Evolutionary conservation across 257 asterid genomes (phyloP).

Genomic region (Forsythia viridissima): DNA sequence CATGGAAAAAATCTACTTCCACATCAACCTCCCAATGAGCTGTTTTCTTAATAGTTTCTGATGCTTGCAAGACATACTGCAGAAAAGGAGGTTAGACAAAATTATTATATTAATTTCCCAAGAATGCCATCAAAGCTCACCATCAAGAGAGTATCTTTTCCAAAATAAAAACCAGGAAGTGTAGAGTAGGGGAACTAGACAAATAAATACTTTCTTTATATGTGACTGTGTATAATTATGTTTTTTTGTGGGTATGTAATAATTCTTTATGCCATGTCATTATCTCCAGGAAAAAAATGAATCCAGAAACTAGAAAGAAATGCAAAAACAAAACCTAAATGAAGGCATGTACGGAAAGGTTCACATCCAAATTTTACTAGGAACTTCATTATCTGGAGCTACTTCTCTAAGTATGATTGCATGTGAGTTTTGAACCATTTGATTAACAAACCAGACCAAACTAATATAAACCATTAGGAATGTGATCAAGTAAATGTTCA

Average conservation of each 20-base stretch:
- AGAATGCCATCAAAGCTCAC: conserved; percentile 15
- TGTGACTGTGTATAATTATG: background rate
- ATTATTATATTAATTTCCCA: conserved; percentile 4
- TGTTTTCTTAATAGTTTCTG: conserved; percentile 61
- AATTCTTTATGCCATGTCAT: background rate
- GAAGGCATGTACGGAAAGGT: background rate
- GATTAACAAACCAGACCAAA: background rate
- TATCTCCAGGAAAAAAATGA: background rate
- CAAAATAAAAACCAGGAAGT: background rate
- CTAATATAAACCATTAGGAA: background rate
- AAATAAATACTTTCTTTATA: background rate
- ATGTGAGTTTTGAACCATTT: background rate
- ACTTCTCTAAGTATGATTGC: background rate
- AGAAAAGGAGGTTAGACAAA: conserved; percentile 22
- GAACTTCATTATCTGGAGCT: background rate
- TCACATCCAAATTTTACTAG: background rate
- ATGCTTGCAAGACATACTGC: conserved; percentile 74
- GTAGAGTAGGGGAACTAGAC: background rate
- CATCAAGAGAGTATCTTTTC: background rate
- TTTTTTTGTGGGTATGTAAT: background rate
- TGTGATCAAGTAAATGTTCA: background rate
- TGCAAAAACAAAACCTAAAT: background rate
- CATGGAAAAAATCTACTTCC: conserved; percentile 79
- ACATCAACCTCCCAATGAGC: conserved; percentile 95
- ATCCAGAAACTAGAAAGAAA: background rate